These are phyloP conservation scores for Saccharomycopsis hybrid DNA, from an alignment of 1,139 yeast species.

Conservation along the genomic window DNA sequence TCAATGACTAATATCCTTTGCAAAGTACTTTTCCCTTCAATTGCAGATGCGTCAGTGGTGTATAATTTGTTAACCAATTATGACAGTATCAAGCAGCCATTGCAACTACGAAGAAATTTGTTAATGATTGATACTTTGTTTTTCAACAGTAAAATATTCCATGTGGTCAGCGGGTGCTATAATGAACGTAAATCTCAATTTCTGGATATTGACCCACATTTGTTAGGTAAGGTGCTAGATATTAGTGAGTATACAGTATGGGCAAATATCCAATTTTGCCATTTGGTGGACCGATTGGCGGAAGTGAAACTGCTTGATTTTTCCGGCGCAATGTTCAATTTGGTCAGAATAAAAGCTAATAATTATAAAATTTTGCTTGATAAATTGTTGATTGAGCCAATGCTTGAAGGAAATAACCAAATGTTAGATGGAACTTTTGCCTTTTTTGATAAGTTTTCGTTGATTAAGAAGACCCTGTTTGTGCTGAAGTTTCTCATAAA, in stretches of 20 bases:
- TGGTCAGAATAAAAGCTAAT: neutral
- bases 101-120: conserved; percentile 7
- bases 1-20: neutral
- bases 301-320: conserved; percentile 1
- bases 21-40: neutral
- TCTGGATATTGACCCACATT: neutral
- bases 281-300: neutral
- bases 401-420: neutral
- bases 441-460: neutral
- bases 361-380: neutral
- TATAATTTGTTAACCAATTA: conserved; percentile 4
- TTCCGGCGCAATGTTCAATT: neutral
- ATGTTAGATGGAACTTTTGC: neutral
- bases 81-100: neutral
- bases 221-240: neutral
- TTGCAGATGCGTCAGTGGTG: neutral
- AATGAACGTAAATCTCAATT: neutral
- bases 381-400: neutral
- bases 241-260: conserved; percentile 2
- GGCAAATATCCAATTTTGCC: conserved; percentile 5
- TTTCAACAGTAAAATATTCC: conserved; percentile 12
- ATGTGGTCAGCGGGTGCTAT: conserved; percentile 2
- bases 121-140: conserved; percentile 7
- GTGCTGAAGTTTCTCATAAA: neutral
- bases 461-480: neutral